Conservation (phyloP, 306 rosid species). For the Cucurbita argyrosperma region DNA sequence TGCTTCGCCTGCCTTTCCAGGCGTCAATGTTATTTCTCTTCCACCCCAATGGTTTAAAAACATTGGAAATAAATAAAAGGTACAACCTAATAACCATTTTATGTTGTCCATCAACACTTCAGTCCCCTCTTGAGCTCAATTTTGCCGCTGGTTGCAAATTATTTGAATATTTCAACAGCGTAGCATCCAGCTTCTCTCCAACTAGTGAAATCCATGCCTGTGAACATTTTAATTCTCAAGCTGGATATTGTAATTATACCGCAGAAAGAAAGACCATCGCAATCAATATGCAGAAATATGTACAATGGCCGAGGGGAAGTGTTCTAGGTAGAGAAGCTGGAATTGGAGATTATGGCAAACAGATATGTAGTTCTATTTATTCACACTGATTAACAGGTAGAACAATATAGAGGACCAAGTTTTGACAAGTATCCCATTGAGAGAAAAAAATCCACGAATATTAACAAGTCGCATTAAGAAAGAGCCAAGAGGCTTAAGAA, state of each 20-base stretch:
- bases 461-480: not conserved
- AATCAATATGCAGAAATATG: not conserved
- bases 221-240: constrained; percentile 3
- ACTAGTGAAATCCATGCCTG: constrained; percentile 44
- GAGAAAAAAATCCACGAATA: not conserved
- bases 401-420: not conserved
- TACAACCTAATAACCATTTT: not conserved
- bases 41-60: not conserved
- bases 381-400: not conserved
- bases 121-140: constrained; percentile 23
- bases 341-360: not conserved
- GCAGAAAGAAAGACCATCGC: not conserved
- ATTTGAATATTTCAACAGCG: constrained; percentile 32
- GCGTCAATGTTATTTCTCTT: not conserved
- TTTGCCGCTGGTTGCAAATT: constrained; percentile 16
- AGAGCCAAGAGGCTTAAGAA: not conserved
- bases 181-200: constrained; percentile 63
- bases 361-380: not conserved
- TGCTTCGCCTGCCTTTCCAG: not conserved
- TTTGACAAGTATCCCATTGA: not conserved
- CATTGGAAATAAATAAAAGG: not conserved
- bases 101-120: not conserved
- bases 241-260: not conserved
- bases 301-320: not conserved
- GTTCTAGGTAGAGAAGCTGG: not conserved